A percentile compares a stretch with the other conserved stretches of the same genome.
phyloP scores from a whole-genome alignment of 2,329 filamentous ascomycete species.

The Colletotrichum endophyticum region DNA sequence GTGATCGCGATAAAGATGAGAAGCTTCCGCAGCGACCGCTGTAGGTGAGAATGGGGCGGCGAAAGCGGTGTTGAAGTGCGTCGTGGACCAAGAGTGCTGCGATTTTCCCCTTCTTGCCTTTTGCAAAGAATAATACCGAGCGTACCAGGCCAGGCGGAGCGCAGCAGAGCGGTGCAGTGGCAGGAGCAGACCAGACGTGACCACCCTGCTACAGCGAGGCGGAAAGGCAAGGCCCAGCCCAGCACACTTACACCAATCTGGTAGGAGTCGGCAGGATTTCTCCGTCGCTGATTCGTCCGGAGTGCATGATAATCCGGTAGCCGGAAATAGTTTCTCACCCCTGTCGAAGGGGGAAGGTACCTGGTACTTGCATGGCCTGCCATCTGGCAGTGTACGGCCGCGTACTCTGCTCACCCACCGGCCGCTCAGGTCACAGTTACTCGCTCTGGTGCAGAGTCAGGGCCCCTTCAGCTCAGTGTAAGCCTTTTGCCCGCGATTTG shows the following conservation, averaged over 20 bases:
- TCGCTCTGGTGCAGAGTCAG: not conserved
- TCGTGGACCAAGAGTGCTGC: constrained; percentile 11
- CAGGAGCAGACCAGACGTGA: constrained; percentile 21
- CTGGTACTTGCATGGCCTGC: not conserved
- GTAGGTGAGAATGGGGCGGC: not conserved
- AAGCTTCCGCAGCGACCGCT: not conserved
- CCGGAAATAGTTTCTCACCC: constrained; percentile 20
- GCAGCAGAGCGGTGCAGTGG: not conserved
- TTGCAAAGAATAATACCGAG: constrained; percentile 21
- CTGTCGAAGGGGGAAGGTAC: constrained; percentile 3
- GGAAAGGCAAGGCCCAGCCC: constrained; percentile 22
- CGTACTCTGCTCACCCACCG: not conserved
- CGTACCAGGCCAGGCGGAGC: not conserved
- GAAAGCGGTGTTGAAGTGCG: constrained; percentile 4
- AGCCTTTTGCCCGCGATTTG: not conserved
- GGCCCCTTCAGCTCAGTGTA: not conserved
- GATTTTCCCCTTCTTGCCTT: constrained; percentile 20
- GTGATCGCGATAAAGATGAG: not conserved
- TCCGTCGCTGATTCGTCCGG: constrained; percentile 30
- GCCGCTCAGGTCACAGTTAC: not conserved
- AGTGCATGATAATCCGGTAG: constrained; percentile 31
- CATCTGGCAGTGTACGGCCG: not conserved
- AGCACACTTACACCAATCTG: constrained; percentile 31
- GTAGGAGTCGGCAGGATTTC: constrained; percentile 23
- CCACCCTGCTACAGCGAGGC: constrained; percentile 21